Percentiles rank a stretch among this genome's conserved stretches.
Conservation (phyloP, 495 filamentous ascomycete genomes). For the Daldinia caldariorum region DNA sequence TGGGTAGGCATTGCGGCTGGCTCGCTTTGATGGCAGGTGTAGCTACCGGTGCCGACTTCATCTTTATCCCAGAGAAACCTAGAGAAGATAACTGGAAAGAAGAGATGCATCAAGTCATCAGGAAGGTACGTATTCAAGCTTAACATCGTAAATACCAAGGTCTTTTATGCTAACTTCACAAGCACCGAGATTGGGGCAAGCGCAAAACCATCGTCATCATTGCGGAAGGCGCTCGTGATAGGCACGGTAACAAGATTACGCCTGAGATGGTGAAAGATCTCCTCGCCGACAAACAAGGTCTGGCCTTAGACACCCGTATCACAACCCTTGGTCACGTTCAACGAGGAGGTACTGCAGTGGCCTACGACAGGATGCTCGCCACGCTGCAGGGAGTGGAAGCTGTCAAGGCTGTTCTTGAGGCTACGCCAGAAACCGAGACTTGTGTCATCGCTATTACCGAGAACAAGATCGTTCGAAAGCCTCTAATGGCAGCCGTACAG, state of each 20-base stretch:
- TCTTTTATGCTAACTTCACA: conserved; percentile 48
- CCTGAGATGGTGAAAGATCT: conserved; percentile 84
- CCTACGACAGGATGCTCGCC: conserved; percentile 92
- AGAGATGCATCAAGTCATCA: conserved; percentile 85
- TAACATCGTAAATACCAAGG: not conserved
- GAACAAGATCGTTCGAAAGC: conserved; percentile 94
- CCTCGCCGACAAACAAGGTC: conserved; percentile 73
- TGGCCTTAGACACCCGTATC: conserved; percentile 88
- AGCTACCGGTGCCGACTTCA: conserved; percentile 93
- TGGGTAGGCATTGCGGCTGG: conserved; percentile 99
- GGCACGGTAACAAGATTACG: conserved; percentile 83
- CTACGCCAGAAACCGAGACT: conserved; percentile 86
- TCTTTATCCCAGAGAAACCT: conserved; percentile 97
- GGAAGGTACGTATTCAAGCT: conserved; percentile 65
- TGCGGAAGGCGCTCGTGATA: conserved; percentile 92
- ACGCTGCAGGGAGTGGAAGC: conserved; percentile 97
- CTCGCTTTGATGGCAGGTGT: conserved; percentile 96
- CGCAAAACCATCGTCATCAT: conserved; percentile 98
- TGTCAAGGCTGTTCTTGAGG: conserved; percentile 93
- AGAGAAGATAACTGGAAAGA: conserved; percentile 86
- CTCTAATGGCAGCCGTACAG: conserved; percentile 86
- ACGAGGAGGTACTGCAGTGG: conserved; percentile 88
- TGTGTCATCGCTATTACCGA: conserved; percentile 95
- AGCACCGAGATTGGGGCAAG: conserved; percentile 94
- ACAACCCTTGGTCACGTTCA: conserved; percentile 98